phyloP scores from a whole-genome alignment of 2,329 filamentous ascomycete species.

The Neobulgaria alba region DNA sequence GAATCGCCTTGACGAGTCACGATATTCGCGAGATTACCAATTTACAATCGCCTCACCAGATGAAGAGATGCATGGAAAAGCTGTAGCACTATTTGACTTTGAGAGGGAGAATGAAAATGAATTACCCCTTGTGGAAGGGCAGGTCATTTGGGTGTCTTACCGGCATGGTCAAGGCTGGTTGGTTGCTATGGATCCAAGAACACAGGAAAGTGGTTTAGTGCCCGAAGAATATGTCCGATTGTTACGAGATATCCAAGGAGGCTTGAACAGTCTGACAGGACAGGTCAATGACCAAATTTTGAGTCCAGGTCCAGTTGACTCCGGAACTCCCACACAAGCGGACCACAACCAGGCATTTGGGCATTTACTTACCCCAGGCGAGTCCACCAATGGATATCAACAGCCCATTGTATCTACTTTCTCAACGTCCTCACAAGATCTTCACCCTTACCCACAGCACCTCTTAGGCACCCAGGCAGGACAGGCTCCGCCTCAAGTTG shows the following conservation, averaged over 20 bases:
- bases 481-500: conserved; percentile 55
- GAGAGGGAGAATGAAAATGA: conserved; percentile 94
- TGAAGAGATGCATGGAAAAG: conserved; percentile 96
- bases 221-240: conserved; percentile 94
- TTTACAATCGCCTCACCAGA: conserved; percentile 93
- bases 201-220: conserved; percentile 86
- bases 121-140: conserved; percentile 81
- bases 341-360: conserved; percentile 42
- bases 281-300: conserved; percentile 43
- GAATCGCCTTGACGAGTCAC: conserved; percentile 58
- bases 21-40: conserved; percentile 86
- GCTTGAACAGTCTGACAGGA: conserved; percentile 64
- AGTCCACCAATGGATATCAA: conserved; percentile 52
- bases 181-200: conserved; percentile 91
- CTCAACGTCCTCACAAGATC: conserved; percentile 61
- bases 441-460: conserved; percentile 60
- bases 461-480: conserved; percentile 53
- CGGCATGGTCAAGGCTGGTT: conserved; percentile 95
- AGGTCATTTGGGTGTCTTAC: conserved; percentile 94
- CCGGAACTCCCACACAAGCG: conserved; percentile 52
- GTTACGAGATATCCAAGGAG: conserved; percentile 86
- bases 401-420: conserved; percentile 61
- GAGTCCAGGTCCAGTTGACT: conserved; percentile 45
- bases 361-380: conserved; percentile 37
- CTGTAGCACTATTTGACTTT: conserved; percentile 92